Conservation (phyloP, 192 early-diverging fungal species). For the Phycomyces nitens region DNA sequence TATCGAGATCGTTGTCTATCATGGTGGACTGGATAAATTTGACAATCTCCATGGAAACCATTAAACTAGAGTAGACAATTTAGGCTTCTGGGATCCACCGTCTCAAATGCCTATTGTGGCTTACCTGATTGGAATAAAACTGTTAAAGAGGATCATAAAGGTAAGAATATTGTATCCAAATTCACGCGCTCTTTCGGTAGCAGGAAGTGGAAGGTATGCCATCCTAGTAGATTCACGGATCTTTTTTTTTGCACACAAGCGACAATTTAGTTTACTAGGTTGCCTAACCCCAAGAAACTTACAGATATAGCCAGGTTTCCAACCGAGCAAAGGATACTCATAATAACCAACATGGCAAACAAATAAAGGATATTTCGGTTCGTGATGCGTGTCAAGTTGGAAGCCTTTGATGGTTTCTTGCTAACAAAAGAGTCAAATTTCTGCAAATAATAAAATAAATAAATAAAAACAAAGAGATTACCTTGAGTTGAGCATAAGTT, state of each 20-base stretch:
- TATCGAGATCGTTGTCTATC: constrained; percentile 91
- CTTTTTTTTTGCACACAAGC: too few species aligned
- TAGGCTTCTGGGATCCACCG: too few species aligned
- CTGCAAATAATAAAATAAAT: too few species aligned
- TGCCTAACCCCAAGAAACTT: constrained; percentile 12
- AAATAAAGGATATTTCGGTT: constrained; percentile 85
- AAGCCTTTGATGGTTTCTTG: constrained; percentile 40
- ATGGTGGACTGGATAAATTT: constrained; percentile 86
- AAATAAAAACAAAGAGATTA: constrained; percentile 3
- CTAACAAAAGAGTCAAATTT: constrained; percentile 9
- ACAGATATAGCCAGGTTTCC: constrained; percentile 66
- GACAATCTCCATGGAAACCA: constrained; percentile 98
- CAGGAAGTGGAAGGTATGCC: constrained; percentile 40
- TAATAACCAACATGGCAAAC: constrained; percentile 80
- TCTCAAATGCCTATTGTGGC: too few species aligned
- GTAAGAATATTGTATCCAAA: constrained; percentile 91
- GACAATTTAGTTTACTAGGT: not conserved
- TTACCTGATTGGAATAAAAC: constrained; percentile 92
- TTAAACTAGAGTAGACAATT: constrained; percentile 74
- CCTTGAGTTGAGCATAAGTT: constrained; percentile 86
- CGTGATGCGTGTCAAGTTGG: constrained; percentile 37
- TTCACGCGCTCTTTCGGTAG: constrained; percentile 36
- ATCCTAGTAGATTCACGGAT: not conserved
- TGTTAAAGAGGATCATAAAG: constrained; percentile 97
- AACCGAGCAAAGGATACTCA: constrained; percentile 86